phyloP scores from a whole-genome alignment of 352 stramenopile genomes.

The Globisporangium cederbergense region DNA sequence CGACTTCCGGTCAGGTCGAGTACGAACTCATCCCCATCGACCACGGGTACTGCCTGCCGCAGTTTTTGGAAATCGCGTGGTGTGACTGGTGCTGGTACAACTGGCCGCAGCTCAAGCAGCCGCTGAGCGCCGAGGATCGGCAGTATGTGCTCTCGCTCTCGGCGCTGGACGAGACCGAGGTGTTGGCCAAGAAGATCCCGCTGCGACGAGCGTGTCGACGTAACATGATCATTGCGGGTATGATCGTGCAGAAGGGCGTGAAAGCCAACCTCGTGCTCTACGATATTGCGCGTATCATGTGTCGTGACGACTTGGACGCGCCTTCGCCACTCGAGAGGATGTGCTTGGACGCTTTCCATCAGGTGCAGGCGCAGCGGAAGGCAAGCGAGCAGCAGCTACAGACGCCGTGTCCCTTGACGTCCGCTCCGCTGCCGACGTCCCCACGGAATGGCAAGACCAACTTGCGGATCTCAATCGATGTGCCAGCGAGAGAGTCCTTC shows the following conservation, averaged over 20 bases:
- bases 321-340: slow-evolving; percentile 62
- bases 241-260: slow-evolving; percentile 76
- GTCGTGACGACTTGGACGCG: slow-evolving; percentile 75
- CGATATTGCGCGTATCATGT: slow-evolving; percentile 83
- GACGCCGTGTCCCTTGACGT: background rate
- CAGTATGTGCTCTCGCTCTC: slow-evolving; percentile 64
- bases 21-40: slow-evolving; percentile 99
- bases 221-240: slow-evolving; percentile 81
- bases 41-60: slow-evolving; percentile 97
- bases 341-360: slow-evolving; percentile 67
- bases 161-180: slow-evolving; percentile 50
- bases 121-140: slow-evolving; percentile 54
- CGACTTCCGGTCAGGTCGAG: slow-evolving; percentile 47
- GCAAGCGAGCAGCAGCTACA: background rate
- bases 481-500: slow-evolving; percentile 24
- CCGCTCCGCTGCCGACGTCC: slow-evolving; percentile 2
- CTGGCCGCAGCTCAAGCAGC: slow-evolving; percentile 90
- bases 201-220: slow-evolving; percentile 66
- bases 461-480: slow-evolving; percentile 56
- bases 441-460: slow-evolving; percentile 20
- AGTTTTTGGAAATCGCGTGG: slow-evolving; percentile 95
- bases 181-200: slow-evolving; percentile 64
- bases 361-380: slow-evolving; percentile 37
- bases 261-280: slow-evolving; percentile 57
- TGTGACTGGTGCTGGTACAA: slow-evolving; percentile 99